Base-by-base conservation (phyloP, 108 stramenopile genomes). In the Fistulifera solaris region DNA sequence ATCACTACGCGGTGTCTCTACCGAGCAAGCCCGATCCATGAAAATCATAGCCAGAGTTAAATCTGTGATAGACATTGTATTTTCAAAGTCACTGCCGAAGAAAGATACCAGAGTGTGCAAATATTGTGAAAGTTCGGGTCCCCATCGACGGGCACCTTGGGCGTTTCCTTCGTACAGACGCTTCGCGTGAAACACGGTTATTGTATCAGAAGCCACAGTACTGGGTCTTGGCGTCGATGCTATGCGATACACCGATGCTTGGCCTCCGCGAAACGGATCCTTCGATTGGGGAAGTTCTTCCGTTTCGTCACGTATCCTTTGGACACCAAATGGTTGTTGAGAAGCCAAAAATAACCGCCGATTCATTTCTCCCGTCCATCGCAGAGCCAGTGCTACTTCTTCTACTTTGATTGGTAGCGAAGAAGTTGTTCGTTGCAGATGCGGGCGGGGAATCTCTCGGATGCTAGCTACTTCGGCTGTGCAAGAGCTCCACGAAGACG, bases 1-100 rank as follows among this genome's bases (percentile, higher is more conserved):
- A 42, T 49, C 49, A 45, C 40, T 55, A 18, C 71, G 62, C 2
- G 54, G 54, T 4, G 76, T 77, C 44, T 77, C 71, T 1, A 72
- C 71, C 5, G 67, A 68, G 40, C 64, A 72, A 1, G 71, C 70
- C 8, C 76, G 70, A 61, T 77, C 76, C 57, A 77, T 35, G 43
- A 68, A 77, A 13, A 77, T 58, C 63, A 77, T 68, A 27, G 71
- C 62, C 48, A 77, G 50, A 5, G 60, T 19, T 25, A 66, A 14
- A 23, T 65, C 64, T 8, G 8, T 35, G 31, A 8, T 8, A 35
- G 31, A 35, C 3, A 35, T 35, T 8, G 3, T 8, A 35, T 8
- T 35, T 8, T 3, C 31, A 6, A 8, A 35, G 0, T 66, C n/a
- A 4, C 57, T 53, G n/a, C 67, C 35, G 11, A 46, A 24, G 66